Evolutionary conservation across 1,139 yeast genomes (phyloP).

Genomic region (Zygoascus meyerae): DNA sequence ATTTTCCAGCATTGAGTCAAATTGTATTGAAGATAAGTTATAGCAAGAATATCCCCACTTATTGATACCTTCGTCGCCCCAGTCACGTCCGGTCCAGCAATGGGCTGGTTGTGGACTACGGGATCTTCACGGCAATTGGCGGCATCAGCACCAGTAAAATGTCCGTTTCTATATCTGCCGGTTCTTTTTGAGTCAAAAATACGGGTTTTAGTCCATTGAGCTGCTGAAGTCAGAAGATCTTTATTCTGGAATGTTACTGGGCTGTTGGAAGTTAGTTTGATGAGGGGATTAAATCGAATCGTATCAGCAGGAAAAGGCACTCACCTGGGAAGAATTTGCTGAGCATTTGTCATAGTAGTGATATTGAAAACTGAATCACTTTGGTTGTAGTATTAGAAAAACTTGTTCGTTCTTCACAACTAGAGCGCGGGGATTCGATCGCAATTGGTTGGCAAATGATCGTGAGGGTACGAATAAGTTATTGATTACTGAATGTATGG

Average conservation of each 20-base stretch:
- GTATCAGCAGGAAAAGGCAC: too few relatives aligned
- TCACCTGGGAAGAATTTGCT: too few relatives aligned
- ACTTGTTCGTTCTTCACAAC: too few relatives aligned
- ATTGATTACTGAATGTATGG: too few relatives aligned
- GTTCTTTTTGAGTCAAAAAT: conserved; percentile 15
- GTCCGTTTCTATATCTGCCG: background rate
- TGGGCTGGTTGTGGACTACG: conserved; percentile 11
- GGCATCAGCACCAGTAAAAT: background rate
- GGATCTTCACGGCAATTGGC: background rate
- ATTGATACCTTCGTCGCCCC: conserved; percentile 13
- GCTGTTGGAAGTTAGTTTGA: conserved; percentile 6
- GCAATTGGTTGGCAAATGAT: too few relatives aligned
- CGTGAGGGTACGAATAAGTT: too few relatives aligned
- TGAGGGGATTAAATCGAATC: too few relatives aligned
- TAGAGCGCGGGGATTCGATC: too few relatives aligned
- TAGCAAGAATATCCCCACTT: conserved; percentile 17
- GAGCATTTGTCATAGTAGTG: too few relatives aligned
- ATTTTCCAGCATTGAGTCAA: conserved; percentile 25
- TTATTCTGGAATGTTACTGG: conserved; percentile 23
- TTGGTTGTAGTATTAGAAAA: too few relatives aligned
- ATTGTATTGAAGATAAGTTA: conserved; percentile 14
- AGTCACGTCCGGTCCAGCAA: conserved; percentile 10
- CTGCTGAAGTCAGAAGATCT: conserved; percentile 24
- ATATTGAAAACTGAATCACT: too few relatives aligned
- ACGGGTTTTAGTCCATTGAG: conserved; percentile 26